These are phyloP conservation scores for Agrocybe praecox DNA, from an alignment of 768 basidiomycete genomes.

Conservation along the genomic window DNA sequence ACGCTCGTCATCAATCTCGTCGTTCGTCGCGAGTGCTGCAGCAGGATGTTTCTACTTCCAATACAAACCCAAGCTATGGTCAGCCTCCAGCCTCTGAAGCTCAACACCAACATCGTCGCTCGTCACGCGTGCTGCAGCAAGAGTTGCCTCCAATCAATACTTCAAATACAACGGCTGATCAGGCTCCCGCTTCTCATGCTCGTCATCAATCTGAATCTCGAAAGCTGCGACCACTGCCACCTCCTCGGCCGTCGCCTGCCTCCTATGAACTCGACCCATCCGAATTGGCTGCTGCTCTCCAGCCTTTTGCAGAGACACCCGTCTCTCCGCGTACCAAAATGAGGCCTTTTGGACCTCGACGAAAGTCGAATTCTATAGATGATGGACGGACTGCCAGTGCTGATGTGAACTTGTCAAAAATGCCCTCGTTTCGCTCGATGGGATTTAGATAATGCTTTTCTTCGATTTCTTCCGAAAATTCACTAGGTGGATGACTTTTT, in stretches of 20 bases:
- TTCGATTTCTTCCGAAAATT: slow-evolving; percentile 3
- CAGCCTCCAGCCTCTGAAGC: no score
- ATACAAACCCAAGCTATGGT: no score
- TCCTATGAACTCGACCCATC: slow-evolving; percentile 16
- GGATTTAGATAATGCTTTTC: slow-evolving; percentile 15
- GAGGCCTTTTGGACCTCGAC: slow-evolving; percentile 40
- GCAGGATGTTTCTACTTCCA: no score
- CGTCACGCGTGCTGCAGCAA: no score
- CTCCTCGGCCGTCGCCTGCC: slow-evolving; percentile 4
- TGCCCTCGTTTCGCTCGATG: slow-evolving; percentile 18
- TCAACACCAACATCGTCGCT: no score
- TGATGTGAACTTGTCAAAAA: slow-evolving; percentile 27
- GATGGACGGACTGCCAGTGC: slow-evolving; percentile 25
- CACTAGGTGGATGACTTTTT: slow-evolving; percentile 9
- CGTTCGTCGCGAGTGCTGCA: no score
- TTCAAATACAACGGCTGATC: neutral
- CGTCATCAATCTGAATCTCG: slow-evolving; percentile 6
- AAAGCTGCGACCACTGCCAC: slow-evolving; percentile 3
- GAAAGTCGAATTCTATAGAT: slow-evolving; percentile 24
- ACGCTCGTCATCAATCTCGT: no score
- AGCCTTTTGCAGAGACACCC: slow-evolving; percentile 11
- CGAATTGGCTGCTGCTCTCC: slow-evolving; percentile 17
- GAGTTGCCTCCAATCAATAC: slow-evolving; percentile 1
- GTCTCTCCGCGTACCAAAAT: slow-evolving; percentile 14
- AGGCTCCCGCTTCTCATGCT: neutral